phyloP scores from a whole-genome alignment of 106 monocot species.

The Dactylorhiza incarnata region DNA sequence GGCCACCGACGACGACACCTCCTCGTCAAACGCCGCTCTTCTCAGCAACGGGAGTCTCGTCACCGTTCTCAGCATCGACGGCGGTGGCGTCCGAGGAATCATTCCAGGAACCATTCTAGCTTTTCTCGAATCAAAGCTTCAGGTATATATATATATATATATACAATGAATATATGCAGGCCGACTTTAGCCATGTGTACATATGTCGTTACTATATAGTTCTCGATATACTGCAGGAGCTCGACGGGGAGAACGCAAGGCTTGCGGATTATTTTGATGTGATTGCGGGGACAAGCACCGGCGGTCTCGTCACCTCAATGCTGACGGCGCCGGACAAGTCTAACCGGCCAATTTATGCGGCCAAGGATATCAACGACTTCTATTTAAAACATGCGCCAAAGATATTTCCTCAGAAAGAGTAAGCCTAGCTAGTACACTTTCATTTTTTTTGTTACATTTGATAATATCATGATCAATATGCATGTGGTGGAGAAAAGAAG shows the following conservation, averaged over 20 bases:
- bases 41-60: slow-evolving; percentile 25
- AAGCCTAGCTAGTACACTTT: background rate
- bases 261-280: slow-evolving; percentile 60
- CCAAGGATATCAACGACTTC: slow-evolving; percentile 42
- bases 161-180: too few relatives aligned
- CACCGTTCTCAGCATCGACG: slow-evolving; percentile 48
- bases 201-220: too few relatives aligned
- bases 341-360: slow-evolving; percentile 38
- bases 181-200: too few relatives aligned
- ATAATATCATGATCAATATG: background rate
- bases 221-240: slow-evolving; percentile 19
- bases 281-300: slow-evolving; percentile 51
- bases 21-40: background rate
- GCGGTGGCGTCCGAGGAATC: slow-evolving; percentile 53
- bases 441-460: background rate
- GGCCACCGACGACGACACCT: too few relatives aligned
- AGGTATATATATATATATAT: too few relatives aligned
- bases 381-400: slow-evolving; percentile 34
- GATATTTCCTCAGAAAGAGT: slow-evolving; percentile 39
- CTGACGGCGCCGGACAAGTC: slow-evolving; percentile 34
- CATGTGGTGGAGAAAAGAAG: background rate
- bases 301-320: slow-evolving; percentile 57
- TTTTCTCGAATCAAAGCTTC: slow-evolving; percentile 42
- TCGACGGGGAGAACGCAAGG: slow-evolving; percentile 46
- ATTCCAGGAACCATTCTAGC: slow-evolving; percentile 39